These are phyloP conservation scores for Candida sojae DNA, from an alignment of 1,139 yeast species.

Conservation along the genomic window DNA sequence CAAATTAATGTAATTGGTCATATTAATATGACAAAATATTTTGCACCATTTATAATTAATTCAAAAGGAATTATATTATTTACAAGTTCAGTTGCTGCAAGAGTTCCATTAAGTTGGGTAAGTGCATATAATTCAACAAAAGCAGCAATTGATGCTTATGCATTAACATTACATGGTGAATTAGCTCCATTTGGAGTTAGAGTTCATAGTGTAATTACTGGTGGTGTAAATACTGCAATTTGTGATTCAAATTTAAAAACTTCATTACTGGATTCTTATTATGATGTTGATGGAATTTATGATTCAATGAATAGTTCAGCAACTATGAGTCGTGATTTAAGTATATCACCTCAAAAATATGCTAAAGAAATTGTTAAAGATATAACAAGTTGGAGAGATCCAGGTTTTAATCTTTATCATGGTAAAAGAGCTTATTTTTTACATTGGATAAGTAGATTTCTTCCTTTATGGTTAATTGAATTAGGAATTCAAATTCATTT, in stretches of 20 bases:
- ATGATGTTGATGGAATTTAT: constrained; percentile 31
- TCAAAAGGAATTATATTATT: constrained; percentile 39
- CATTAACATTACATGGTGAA: constrained; percentile 63
- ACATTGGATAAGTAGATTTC: constrained; percentile 22
- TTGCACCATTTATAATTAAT: constrained; percentile 30
- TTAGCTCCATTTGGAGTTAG: constrained; percentile 43
- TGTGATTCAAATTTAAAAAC: constrained; percentile 18
- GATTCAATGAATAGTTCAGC: constrained; percentile 26
- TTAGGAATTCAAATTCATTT: constrained; percentile 27
- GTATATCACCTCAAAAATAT: constrained; percentile 26
- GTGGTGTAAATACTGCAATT: constrained; percentile 41
- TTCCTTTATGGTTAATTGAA: constrained; percentile 35
- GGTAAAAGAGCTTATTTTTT: constrained; percentile 26
- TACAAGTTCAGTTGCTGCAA: constrained; percentile 37
- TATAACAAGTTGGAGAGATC: constrained; percentile 20
- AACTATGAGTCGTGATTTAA: constrained; percentile 29
- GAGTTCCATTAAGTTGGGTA: constrained; percentile 39
- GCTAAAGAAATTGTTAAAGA: constrained; percentile 31
- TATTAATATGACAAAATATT: constrained; percentile 35
- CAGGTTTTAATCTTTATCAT: constrained; percentile 33
- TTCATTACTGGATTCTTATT: constrained; percentile 20
- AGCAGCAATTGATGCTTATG: constrained; percentile 77
- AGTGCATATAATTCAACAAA: constrained; percentile 37
- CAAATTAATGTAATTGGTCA: constrained; percentile 42
- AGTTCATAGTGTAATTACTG: constrained; percentile 42